Conservation (phyloP, 78 protist species). For the Dictyostelium capitatum region DNA sequence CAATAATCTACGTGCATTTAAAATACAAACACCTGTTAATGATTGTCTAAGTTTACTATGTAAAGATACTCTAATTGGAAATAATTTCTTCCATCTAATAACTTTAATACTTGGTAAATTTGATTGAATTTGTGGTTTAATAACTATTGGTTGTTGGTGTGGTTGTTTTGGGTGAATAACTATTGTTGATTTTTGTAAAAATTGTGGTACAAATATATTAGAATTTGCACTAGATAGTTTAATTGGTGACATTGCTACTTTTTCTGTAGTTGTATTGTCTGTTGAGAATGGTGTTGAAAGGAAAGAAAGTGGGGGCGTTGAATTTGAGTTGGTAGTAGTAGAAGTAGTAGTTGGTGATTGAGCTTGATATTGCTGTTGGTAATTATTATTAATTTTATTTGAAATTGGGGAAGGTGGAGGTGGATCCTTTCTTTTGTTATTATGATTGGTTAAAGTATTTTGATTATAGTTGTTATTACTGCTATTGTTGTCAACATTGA, state of each 20-base stretch:
- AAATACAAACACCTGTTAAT: conserved; percentile 28
- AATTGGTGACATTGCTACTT: background rate
- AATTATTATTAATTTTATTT: background rate
- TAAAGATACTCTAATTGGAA: background rate
- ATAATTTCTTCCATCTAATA: conserved; percentile 29
- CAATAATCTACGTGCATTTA: background rate
- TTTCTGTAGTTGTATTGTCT: background rate
- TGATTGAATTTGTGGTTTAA: background rate
- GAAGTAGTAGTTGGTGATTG: background rate
- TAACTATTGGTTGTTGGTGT: background rate
- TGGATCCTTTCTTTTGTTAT: conserved; percentile 38
- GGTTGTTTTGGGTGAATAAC: background rate
- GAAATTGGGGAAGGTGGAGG: conserved; percentile 45
- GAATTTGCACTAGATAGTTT: conserved; percentile 2
- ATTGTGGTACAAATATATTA: conserved; percentile 19
- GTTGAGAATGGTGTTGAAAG: background rate
- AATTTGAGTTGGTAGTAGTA: background rate
- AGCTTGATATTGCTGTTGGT: background rate
- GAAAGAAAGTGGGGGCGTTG: background rate
- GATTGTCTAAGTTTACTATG: conserved; percentile 22
- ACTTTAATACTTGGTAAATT: background rate
- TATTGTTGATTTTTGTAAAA: background rate
- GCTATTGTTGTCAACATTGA: background rate
- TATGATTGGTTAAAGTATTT: too few species aligned
- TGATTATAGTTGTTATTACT: background rate